Conservation (phyloP, 2,329 filamentous ascomycete species). For the Claviceps arundinis region DNA sequence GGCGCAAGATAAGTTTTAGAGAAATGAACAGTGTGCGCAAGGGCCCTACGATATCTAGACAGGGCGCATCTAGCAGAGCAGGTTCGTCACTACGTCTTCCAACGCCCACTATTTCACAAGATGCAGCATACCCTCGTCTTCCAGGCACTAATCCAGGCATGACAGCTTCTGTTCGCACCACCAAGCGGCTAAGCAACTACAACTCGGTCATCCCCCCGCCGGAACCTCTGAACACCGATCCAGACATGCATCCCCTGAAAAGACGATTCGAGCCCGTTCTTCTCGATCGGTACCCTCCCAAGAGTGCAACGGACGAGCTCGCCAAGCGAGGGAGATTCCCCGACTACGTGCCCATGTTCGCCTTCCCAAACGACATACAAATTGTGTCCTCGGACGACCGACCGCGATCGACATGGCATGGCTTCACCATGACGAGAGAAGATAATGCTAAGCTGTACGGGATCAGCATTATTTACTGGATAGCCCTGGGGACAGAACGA, state of each 20-base stretch:
- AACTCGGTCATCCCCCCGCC: constrained; percentile 94
- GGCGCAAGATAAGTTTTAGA: constrained; percentile 80
- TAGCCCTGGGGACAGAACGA: constrained; percentile 66
- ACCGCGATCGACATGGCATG: constrained; percentile 95
- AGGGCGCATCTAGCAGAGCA: constrained; percentile 39
- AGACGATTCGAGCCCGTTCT: constrained; percentile 92
- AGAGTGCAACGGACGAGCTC: constrained; percentile 66
- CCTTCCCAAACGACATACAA: constrained; percentile 94
- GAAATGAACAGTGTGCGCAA: constrained; percentile 94
- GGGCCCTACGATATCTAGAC: constrained; percentile 62
- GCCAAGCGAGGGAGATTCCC: constrained; percentile 76
- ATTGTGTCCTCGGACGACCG: constrained; percentile 92
- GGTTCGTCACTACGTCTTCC: constrained; percentile 24
- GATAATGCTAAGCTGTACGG: constrained; percentile 88
- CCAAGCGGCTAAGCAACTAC: constrained; percentile 87
- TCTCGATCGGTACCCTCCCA: constrained; percentile 83
- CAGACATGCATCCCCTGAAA: constrained; percentile 91
- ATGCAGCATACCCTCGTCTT: not conserved
- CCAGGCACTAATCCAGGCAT: not conserved
- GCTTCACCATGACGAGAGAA: constrained; percentile 92
- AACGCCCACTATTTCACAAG: not conserved
- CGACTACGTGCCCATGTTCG: constrained; percentile 98
- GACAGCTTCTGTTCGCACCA: constrained; percentile 56
- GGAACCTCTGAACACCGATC: constrained; percentile 77
- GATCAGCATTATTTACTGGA: constrained; percentile 86